Percentiles rank a stretch among this genome's conserved stretches.
Evolutionary conservation across 73 alveolate genomes (phyloP).

Genomic region (Tetrahymena elliotti): DNA sequence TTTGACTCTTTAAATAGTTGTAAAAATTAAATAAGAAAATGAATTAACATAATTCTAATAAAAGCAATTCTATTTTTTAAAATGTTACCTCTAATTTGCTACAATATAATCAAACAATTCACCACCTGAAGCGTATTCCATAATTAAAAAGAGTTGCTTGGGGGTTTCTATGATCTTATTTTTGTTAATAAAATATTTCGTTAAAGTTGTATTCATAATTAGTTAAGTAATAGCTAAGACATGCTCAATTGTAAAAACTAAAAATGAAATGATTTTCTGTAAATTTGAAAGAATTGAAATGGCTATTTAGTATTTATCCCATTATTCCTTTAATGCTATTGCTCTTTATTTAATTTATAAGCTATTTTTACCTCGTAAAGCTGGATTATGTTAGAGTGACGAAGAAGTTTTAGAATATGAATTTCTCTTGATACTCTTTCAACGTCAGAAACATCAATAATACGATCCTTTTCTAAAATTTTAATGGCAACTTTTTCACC

Average conservation of each 20-base stretch:
- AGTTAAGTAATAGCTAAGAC: not conserved
- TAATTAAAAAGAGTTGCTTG: conserved; percentile 63
- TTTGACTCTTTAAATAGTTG: conserved; percentile 45
- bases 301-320: not conserved
- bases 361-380: conserved; percentile 51
- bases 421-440: conserved; percentile 90
- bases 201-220: not conserved
- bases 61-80: not conserved
- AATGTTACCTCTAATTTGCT: conserved; percentile 5
- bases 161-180: conserved; percentile 52
- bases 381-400: conserved; percentile 80
- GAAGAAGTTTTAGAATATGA: conserved; percentile 73
- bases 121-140: conserved; percentile 92
- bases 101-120: conserved; percentile 89
- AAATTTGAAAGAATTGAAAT: not conserved
- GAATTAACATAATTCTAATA: not conserved
- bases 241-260: not conserved
- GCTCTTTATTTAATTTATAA: not conserved
- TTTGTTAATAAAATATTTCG: not conserved
- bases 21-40: not conserved
- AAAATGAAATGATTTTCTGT: not conserved
- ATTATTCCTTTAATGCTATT: not conserved
- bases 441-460: conserved; percentile 67
- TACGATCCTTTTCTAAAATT: conserved; percentile 61
- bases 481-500: conserved; percentile 76